Conservation (phyloP, 106 monocot genomes). For the Hemerocallis citrina region DNA sequence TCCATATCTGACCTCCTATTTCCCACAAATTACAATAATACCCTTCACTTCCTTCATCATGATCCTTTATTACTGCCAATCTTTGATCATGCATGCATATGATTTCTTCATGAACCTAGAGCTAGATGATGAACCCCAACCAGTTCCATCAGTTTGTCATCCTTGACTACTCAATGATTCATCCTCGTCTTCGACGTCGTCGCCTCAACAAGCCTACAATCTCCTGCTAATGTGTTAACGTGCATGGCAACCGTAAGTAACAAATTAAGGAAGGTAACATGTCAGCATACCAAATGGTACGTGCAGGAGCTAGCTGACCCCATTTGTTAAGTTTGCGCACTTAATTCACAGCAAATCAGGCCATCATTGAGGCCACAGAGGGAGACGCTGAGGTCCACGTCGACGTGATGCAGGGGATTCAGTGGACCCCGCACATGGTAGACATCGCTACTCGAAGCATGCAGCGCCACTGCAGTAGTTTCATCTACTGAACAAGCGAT, state of each 20-base stretch:
- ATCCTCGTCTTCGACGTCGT: no score
- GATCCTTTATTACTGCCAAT: no score
- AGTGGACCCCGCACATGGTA: constrained; percentile 11
- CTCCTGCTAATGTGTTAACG: background rate
- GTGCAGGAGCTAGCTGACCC: constrained; percentile 12
- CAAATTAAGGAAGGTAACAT: background rate
- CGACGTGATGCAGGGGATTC: constrained; percentile 9
- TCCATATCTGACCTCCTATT: no score
- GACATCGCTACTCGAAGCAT: constrained; percentile 2
- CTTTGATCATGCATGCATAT: no score
- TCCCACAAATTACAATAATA: no score
- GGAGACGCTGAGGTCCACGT: constrained; percentile 7
- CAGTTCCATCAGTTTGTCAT: background rate
- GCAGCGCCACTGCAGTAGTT: background rate
- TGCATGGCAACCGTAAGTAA: no score
- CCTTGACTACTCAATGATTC: background rate
- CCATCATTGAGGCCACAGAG: constrained; percentile 10
- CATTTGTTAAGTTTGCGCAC: constrained; percentile 15
- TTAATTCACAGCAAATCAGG: constrained; percentile 19
- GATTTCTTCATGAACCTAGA: background rate
- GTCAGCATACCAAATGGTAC: constrained; percentile 5
- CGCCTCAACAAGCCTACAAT: no score
- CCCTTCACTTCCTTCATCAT: no score
- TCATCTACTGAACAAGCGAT: background rate
- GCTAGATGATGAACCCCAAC: background rate